Conservation (phyloP, 306 rosid genomes). For the Fragaria iinumae region DNA sequence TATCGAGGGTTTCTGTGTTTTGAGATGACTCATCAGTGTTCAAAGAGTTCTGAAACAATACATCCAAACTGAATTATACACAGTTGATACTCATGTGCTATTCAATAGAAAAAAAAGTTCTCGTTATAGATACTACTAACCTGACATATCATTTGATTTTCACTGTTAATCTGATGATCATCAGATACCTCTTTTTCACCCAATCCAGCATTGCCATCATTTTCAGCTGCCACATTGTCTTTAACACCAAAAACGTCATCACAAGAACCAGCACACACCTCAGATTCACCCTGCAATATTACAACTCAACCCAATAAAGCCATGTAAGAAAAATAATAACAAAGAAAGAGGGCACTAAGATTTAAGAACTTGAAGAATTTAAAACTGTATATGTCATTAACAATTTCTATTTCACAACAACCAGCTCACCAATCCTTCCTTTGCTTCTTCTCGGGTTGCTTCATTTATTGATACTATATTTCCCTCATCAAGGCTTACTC, state of each 20-base stretch:
- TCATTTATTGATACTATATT: not conserved
- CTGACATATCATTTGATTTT: constrained; percentile 12
- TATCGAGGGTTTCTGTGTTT: not conserved
- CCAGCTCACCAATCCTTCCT: not conserved
- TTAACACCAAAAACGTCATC: not conserved
- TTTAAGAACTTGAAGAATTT: not conserved
- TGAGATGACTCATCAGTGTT: not conserved
- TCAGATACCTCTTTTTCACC: constrained; percentile 15
- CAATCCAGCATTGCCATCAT: not conserved
- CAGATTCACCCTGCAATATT: constrained; percentile 5
- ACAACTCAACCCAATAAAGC: not conserved
- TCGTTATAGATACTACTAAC: constrained; percentile 4
- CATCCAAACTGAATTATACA: not conserved
- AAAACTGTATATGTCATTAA: not conserved
- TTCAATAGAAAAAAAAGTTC: not conserved
- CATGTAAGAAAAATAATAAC: not conserved
- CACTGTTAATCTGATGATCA: constrained; percentile 15
- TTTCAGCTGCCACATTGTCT: constrained; percentile 9
- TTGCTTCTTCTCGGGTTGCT: not conserved
- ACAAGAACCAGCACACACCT: not conserved
- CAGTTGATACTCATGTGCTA: not conserved
- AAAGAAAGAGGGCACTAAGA: not conserved
- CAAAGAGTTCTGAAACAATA: not conserved
- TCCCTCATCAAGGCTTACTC: not conserved
- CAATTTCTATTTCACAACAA: not conserved